Percentiles rank a stretch among this genome's conserved stretches.
These are phyloP conservation scores for Sphagnum tenellum DNA, from an alignment of 225 moss, liverwort and hornwort genomes.

Conservation along the genomic window DNA sequence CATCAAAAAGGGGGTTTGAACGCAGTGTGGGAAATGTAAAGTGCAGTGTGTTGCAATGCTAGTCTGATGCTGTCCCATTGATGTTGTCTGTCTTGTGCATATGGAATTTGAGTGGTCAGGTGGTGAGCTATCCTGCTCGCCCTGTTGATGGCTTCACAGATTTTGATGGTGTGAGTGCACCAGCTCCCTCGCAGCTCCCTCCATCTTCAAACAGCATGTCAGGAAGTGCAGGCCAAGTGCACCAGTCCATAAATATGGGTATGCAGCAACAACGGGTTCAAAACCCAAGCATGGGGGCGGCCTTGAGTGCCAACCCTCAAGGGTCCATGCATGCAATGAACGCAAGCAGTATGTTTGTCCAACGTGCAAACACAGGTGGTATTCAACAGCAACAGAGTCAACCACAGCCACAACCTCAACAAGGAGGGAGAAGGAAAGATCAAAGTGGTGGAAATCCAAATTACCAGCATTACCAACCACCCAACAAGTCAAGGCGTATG, in stretches of 20 bases:
- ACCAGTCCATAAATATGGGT: slow-evolving; percentile 42
- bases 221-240: slow-evolving; percentile 47
- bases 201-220: slow-evolving; percentile 44
- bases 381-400: slow-evolving; percentile 25
- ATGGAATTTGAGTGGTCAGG: slow-evolving; percentile 7
- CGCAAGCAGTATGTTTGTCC: slow-evolving; percentile 37
- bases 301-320: slow-evolving; percentile 39
- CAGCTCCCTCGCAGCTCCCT: slow-evolving; percentile 63
- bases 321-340: slow-evolving; percentile 43
- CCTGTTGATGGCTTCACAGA: slow-evolving; percentile 92
- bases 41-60: too few relatives aligned
- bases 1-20: too few relatives aligned
- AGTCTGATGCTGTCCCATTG: too few relatives aligned
- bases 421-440: slow-evolving; percentile 71
- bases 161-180: slow-evolving; percentile 77
- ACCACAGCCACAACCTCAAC: slow-evolving; percentile 15
- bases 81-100: too few relatives aligned
- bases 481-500: slow-evolving; percentile 79
- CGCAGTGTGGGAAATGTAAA: too few relatives aligned
- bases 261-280: slow-evolving; percentile 29
- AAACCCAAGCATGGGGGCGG: slow-evolving; percentile 14
- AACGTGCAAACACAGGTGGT: slow-evolving; percentile 31
- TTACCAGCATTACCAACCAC: slow-evolving; percentile 72
- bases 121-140: slow-evolving; percentile 74
- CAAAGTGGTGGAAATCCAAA: slow-evolving; percentile 36